Base-by-base conservation (phyloP, 371 early-diverging fungal genomes). In the Basidiobolus meristosporus region DNA sequence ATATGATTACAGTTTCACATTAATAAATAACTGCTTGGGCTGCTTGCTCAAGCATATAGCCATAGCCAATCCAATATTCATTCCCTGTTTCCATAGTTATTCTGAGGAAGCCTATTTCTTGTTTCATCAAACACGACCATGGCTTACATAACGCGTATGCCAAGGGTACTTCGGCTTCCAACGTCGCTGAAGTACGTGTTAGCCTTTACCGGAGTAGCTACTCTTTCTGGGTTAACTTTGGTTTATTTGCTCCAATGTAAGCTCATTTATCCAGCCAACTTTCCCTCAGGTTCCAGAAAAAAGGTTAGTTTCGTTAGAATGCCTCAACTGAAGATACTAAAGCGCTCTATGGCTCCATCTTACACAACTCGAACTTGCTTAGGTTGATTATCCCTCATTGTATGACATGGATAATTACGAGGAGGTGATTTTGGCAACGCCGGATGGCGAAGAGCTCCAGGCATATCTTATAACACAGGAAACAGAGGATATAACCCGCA, bases 311-410 rank as follows among this genome's bases (percentile, higher is more conserved):
- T 34, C 18, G n/a, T 7, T 18, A 34, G 34, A 18, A 3, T 18
- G n/a, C 9, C 10, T n/a, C 9, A 31, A n/a, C 9, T 31, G 31
- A 10, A 31, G n/a, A 31, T n/a, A 31, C 9, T 10, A 31, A 31
- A n/a, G 10, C 9, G n/a, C 9, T n/a, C 10, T n/a, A 9, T 9
- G 9, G 9, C n/a, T 31, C n/a, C 31, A 10, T 31, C 31, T n/a
- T 31, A 10, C n/a, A 31, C n/a, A n/a, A 9, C n/a, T 31, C 18
- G 34, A 14, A 7, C 14, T 12, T 18, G 16, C 5, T n/a, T 48
- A 80, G 83, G 68, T 89, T 32, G 66, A 64, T 19, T 61, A 73
- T 38, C 82, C 91, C 37, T 67, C 78, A 34, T 70, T 77, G 18
- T 73, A 63, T 56, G 67, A 60, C 83, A 62, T 36, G 54, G 21